Conservation (phyloP, 2,329 filamentous ascomycete genomes). For the Colletotrichum karsti region DNA sequence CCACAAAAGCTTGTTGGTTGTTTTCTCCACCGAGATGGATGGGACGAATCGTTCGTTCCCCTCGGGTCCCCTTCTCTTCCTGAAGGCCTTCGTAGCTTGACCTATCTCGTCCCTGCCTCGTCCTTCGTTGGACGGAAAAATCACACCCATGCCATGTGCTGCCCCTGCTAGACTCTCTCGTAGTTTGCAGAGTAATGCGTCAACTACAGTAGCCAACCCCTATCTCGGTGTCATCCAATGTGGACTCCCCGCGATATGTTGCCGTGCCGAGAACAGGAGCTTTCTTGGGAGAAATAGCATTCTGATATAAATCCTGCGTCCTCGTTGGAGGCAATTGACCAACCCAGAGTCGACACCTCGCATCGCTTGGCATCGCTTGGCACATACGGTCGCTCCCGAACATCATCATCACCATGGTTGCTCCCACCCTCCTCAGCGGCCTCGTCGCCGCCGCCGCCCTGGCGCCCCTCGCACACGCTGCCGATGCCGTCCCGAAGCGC, state of each 20-base stretch:
- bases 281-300: background rate
- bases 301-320: slow-evolving; percentile 19
- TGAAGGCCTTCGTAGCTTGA: background rate
- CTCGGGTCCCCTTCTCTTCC: background rate
- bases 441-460: slow-evolving; percentile 25
- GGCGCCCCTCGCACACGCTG: slow-evolving; percentile 14
- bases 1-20: slow-evolving; percentile 13
- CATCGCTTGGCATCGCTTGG: slow-evolving; percentile 20
- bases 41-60: slow-evolving; percentile 1
- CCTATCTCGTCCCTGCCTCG: background rate
- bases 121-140: slow-evolving; percentile 25
- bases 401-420: slow-evolving; percentile 6
- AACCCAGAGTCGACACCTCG: background rate
- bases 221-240: slow-evolving; percentile 7
- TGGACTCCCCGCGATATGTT: background rate
- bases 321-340: background rate
- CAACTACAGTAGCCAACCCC: background rate
- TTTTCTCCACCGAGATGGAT: background rate
- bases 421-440: slow-evolving; percentile 21
- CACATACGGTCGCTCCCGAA: background rate
- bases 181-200: background rate
- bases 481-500: background rate
- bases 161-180: slow-evolving; percentile 4
- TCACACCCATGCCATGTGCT: background rate
- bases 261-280: background rate